These are phyloP conservation scores for Globisporangium middletonii DNA, from an alignment of 352 stramenopile genomes.

Conservation along the genomic window DNA sequence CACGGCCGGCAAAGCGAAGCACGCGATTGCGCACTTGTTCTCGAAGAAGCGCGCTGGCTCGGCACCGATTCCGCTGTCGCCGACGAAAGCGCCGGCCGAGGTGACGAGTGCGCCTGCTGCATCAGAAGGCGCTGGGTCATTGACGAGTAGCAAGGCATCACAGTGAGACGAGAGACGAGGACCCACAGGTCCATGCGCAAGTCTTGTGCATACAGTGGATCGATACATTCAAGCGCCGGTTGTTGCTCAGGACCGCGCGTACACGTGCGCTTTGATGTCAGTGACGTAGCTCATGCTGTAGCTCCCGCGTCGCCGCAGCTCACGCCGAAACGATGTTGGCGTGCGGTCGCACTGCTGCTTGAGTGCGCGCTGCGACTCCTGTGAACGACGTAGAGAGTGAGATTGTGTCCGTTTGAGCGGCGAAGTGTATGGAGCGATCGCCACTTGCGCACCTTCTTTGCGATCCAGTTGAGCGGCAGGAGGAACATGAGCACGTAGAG, in stretches of 20 bases:
- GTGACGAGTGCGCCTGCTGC: background rate
- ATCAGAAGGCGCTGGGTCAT: no score
- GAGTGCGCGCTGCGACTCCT: constrained; percentile 22
- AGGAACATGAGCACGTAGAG: constrained; percentile 61
- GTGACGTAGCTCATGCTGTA: constrained; percentile 87
- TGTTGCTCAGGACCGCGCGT: constrained; percentile 41
- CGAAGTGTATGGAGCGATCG: background rate
- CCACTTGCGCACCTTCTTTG: constrained; percentile 19
- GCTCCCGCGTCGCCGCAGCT: constrained; percentile 75
- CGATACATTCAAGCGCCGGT: background rate
- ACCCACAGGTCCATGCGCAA: background rate
- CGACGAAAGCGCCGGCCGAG: background rate
- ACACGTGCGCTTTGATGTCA: constrained; percentile 85
- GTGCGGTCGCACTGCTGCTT: constrained; percentile 8
- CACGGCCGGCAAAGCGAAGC: constrained; percentile 16
- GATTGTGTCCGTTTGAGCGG: no score
- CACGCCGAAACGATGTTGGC: constrained; percentile 70
- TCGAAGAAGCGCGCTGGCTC: constrained; percentile 12
- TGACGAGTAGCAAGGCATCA: no score
- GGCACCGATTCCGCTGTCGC: constrained; percentile 6
- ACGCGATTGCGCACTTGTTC: constrained; percentile 17
- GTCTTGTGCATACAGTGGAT: background rate
- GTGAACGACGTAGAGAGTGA: background rate
- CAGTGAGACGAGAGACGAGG: no score
- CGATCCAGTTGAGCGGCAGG: constrained; percentile 49